Conservation (phyloP, 164 flowering plant species). For the Tetrastigma voinierianum region DNA sequence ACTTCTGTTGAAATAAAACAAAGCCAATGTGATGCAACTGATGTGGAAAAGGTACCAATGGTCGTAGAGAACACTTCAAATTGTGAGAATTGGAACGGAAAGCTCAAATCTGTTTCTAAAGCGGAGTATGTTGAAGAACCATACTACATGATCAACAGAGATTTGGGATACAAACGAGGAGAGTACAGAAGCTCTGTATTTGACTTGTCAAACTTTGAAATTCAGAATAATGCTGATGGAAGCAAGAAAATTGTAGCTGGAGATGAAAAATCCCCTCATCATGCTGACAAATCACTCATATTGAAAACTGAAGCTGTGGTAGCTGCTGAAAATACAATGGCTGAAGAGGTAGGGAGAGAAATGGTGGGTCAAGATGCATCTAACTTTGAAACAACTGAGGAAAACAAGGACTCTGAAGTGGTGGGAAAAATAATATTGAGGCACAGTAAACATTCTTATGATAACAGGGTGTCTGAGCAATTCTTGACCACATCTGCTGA, state of each 20-base stretch:
- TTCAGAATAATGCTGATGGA: conserved; percentile 1
- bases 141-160: conserved; percentile 29
- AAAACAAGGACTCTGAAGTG: conserved; percentile 2
- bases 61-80: background rate
- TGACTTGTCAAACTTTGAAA: conserved; percentile 34
- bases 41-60: conserved; percentile 5
- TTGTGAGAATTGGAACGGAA: conserved; percentile 1
- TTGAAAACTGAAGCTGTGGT: background rate
- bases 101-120: background rate
- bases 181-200: conserved; percentile 16
- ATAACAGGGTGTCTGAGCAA: background rate
- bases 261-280: conserved; percentile 7
- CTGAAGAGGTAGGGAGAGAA: background rate
- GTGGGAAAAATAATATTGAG: background rate
- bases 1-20: conserved; percentile 7
- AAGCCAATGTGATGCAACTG: background rate
- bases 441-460: conserved; percentile 1
- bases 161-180: conserved; percentile 6
- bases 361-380: conserved; percentile 8
- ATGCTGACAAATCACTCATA: background rate
- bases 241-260: background rate
- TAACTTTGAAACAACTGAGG: conserved; percentile 5
- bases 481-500: background rate
- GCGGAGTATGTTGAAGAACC: conserved; percentile 19
- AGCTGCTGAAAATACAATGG: conserved; percentile 4